Base-by-base conservation (phyloP, 2,329 filamentous ascomycete genomes). In the Ophiocordyceps camponoti-saundersi region DNA sequence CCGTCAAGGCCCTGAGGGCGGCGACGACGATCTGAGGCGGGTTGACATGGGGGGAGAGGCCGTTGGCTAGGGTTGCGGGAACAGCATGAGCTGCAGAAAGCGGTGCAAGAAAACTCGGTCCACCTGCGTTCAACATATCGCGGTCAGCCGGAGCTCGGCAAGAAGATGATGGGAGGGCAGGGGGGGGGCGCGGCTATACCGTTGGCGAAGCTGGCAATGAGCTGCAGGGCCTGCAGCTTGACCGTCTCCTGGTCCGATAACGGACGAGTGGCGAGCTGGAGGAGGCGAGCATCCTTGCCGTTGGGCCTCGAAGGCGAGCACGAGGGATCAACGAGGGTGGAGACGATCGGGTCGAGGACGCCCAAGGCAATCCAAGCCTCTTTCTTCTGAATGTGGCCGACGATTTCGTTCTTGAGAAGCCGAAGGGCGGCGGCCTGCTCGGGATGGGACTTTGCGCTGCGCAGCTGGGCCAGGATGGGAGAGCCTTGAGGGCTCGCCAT, bases 311-410 rank as follows among this genome's bases (percentile, higher is more conserved):
- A 49, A 10, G 60, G 52, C 6, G 64, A 55, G 22, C 56, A 57
- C 45, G 56, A 57, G 15, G 59, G 53, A 44, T 39, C n/a, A 18
- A 61, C 61, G 59, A 73, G 68, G 51, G 68, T 69, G 54, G 59
- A 65, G 57, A 70, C 71, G 47, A 72, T 67, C 32, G 75, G 72
- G 46, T 77, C 72, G 44, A 92, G 64, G 26, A 85, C 70, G 18
- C 89, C 89, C 47, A 77, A 67, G 48, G 70, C 70, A 40, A 95
- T 72, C 70, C 82, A 89, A 48, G 77, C 65, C 63, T 90, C 82
- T 65, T 98, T 98, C 61, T 82, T 81, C 61, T 90, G 80, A 32
- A 83, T 74, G 62, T 96, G 87, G 22, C 92, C 92, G 50, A 95
- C 79, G 44, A 94, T 75, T 52, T 92, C 84, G 62, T 95, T 92